Base-by-base conservation (phyloP, 371 early-diverging fungal genomes). In the Syncephalastrum racemosum region DNA sequence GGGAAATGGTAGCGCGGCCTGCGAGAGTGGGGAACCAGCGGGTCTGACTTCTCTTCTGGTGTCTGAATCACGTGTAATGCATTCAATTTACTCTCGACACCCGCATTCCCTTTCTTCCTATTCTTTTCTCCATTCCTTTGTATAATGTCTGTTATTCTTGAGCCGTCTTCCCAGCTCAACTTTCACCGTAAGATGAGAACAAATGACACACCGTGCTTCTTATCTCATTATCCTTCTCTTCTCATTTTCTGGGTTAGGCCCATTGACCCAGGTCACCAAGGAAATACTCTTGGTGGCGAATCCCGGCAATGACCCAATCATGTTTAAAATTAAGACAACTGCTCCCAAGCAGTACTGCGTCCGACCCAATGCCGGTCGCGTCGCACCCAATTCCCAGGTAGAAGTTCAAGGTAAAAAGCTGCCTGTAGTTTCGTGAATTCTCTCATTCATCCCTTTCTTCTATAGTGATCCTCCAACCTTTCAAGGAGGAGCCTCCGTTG, bases 291-390 rank as follows among this genome's bases (percentile, higher is more conserved):
- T 52, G 1, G 72, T 93, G 49, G 63, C 56, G 4, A 93, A 93
- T 73, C 65, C 75, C 23, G 71, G 76, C 58, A 70, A 75, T 50
- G 67, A 75, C 22, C 71, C 85, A 6, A 64, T 88, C 39, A 87
- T 88, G 41, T 96, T 91, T 77, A 95, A 96, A 68, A 87, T 96
- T 60, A 94, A 94, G 64, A 96, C 96, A 3, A 96, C 96, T 0
- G 92, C 93, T 2, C 96, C 96, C 18, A 91, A 91, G 71, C 83
- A 90, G 54, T 96, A 94, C 68, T 91, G 90, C 64, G 91, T 96
- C 40, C 85, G 92, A 31, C 95, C 96, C 25, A 96, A 94, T 69
- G 81, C 89, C 16, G 94, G 94, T 14, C 71, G 82, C 43, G 79
- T 96, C 46, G 76, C 71, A 10, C 83, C 93, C 3, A 68, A 83